Evolutionary conservation across 371 early-diverging fungal species (phyloP), one percentile per base, ranked within the genome.

Genomic region (Umbelopsis sp.): DNA sequence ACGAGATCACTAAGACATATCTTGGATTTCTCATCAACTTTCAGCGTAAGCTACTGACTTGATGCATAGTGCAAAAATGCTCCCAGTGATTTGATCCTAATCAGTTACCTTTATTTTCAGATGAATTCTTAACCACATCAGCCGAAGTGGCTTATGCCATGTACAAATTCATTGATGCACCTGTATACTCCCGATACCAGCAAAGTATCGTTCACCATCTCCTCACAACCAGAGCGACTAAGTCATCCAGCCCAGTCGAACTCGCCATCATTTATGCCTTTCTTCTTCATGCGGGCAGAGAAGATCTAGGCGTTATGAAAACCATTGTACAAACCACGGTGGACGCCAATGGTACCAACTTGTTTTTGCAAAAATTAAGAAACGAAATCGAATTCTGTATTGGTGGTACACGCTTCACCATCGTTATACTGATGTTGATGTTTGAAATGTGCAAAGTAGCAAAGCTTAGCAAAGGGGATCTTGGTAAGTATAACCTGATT

Each of bases 361-460:
- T 77, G 44, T 77, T 81, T 65, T 80, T 81, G 71, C 82, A 70
- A 29, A 84, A 86, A 70, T 77, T 80, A 68, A 77, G 81, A 67
- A 66, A 74, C 29, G 83, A 85, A 71, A 79, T 89, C 37, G 24
- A 80, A 20, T 69, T 72, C 9, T 66, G 73, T 3, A 70, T 83
- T 10, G 86, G 82, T 66, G 67, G 66, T 50, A 69, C 64, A 44
- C 65, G 67, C 29, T 62, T 77, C 44, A 69, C 74, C 46, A 72
- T 70, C 52, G 70, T 89, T 25, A 84, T 89, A 2, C 79, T 92
- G 70, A 73, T 80, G 20, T 74, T 94, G 22, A 79, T 89, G 68
- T 92, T 86, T 76, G 92, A 94, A 74, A 84, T 95, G 71, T 91
- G 90, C 64, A 83, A 90, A 70, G 78, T 91, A 9, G 89, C 89